phyloP scores from a whole-genome alignment of 352 stramenopile species.

The Phytophthora rubi region DNA sequence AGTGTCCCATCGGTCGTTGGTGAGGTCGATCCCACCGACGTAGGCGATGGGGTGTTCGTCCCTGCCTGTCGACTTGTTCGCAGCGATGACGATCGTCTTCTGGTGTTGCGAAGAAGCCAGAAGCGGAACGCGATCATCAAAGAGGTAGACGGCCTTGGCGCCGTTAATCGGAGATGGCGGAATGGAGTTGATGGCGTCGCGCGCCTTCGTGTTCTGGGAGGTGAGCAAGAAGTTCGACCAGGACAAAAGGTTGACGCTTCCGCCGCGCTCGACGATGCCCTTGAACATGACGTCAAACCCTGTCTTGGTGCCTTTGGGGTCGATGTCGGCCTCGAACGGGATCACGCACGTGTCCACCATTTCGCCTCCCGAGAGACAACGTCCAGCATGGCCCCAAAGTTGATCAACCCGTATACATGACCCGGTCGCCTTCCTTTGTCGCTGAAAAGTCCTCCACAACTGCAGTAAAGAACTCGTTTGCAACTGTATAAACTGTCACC shows the following conservation, averaged over 20 bases:
- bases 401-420: conserved; percentile 58
- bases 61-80: not conserved
- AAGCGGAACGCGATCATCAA: conserved; percentile 53
- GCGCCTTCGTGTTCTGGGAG: conserved; percentile 41
- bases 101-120: conserved; percentile 51
- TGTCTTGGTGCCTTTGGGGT: conserved; percentile 25
- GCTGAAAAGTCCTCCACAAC: conserved; percentile 48
- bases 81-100: conserved; percentile 50
- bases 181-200: conserved; percentile 49
- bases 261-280: conserved; percentile 34
- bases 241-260: conserved; percentile 43
- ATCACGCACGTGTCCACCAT: conserved; percentile 56
- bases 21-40: conserved; percentile 60
- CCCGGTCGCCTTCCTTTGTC: conserved; percentile 27
- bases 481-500: conserved; percentile 47
- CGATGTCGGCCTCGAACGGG: conserved; percentile 43
- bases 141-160: conserved; percentile 39
- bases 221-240: conserved; percentile 52
- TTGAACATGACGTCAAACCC: conserved; percentile 36
- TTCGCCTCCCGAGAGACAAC: too few relatives aligned
- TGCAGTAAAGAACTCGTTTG: conserved; percentile 52
- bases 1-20: conserved; percentile 65
- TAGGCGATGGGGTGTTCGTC: conserved; percentile 45
- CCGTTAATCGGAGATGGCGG: conserved; percentile 23
- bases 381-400: too few relatives aligned